Base-by-base conservation (phyloP, 495 filamentous ascomycete genomes). In the Penicillium riverlandense region DNA sequence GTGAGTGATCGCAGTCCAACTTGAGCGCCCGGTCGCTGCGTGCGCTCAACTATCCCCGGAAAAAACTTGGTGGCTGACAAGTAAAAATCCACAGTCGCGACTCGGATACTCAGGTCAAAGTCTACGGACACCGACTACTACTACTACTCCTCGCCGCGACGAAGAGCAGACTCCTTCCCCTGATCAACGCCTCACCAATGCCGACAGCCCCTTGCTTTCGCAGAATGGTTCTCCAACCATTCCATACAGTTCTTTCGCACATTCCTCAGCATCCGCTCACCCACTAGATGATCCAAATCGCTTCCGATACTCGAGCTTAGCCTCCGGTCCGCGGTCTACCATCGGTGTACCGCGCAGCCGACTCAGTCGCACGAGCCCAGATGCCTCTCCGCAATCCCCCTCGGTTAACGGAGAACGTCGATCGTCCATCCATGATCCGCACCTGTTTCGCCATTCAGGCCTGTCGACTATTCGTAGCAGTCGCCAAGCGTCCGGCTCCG, bases 401-500 rank as follows among this genome's bases (percentile, higher is more conserved):
- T 54, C 61, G 15, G 45, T 64, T 27, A 62, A 61, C 37, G 54
- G 58, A 29, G 68, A 78, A 37, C 67, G 75, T 45, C 67, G 71
- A 35, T 59, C 69, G 4, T 78, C 77, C 16, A 44, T 67, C 10
- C 59, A 69, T 11, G 66, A 69, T 37, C 43, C 69, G 27, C 74
- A 71, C 1, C 62, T 70, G 2, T 70, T 76, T 42, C 76, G 79
- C 45, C 72, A 75, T 41, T 70, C 77, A 6, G 74, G 71, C 43
- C 62, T 84, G 15, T 80, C 80, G 35, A 65, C 67, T 1, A 62
- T 69, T 35, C 62, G 65, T 31, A 63, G 58, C 59, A 80, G 53
- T 61, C 71, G 43, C 58, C 78, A 54, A 58, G 67, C 49, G 56
- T 78, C 54, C 58, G 61, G 34, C 75, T 77, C 54, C 63, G 77